phyloP scores from a whole-genome alignment of 805 yeast genomes.

The Schwanniomyces pseudopolymorphus region DNA sequence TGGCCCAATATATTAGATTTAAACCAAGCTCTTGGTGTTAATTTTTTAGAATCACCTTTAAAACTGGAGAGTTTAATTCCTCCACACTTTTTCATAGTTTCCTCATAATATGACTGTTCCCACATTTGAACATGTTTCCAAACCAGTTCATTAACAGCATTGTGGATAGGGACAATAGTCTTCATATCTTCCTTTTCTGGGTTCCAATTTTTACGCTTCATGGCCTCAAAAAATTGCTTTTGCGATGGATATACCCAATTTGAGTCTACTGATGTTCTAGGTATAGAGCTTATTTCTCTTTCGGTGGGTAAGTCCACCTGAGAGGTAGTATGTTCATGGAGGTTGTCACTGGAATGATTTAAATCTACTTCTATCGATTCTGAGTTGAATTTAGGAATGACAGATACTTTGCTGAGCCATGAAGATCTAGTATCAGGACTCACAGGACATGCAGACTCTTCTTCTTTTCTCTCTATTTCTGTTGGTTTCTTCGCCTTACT shows the following conservation, averaged over 20 bases:
- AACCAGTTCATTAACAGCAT: conserved; percentile 88
- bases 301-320: conserved; percentile 58
- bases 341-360: conserved; percentile 42
- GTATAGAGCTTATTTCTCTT: conserved; percentile 78
- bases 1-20: conserved; percentile 66
- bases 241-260: conserved; percentile 97
- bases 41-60: conserved; percentile 80
- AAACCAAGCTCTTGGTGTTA: conserved; percentile 82
- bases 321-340: conserved; percentile 23
- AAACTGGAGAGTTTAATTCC: conserved; percentile 83
- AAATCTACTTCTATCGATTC: conserved; percentile 40
- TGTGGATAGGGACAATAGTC: conserved; percentile 90
- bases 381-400: conserved; percentile 24
- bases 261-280: conserved; percentile 58
- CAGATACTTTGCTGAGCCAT: conserved; percentile 39
- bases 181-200: conserved; percentile 83
- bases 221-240: conserved; percentile 91
- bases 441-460: conserved; percentile 60
- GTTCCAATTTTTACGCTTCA: conserved; percentile 86
- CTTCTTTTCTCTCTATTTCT: conserved; percentile 10
- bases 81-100: conserved; percentile 56
- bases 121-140: conserved; percentile 83
- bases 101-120: conserved; percentile 66
- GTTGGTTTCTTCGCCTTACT: conserved; percentile 9
- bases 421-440: conserved; percentile 51